Conservation (phyloP, 1,284 basidiomycete genomes). For the Moniliella sp. region DNA sequence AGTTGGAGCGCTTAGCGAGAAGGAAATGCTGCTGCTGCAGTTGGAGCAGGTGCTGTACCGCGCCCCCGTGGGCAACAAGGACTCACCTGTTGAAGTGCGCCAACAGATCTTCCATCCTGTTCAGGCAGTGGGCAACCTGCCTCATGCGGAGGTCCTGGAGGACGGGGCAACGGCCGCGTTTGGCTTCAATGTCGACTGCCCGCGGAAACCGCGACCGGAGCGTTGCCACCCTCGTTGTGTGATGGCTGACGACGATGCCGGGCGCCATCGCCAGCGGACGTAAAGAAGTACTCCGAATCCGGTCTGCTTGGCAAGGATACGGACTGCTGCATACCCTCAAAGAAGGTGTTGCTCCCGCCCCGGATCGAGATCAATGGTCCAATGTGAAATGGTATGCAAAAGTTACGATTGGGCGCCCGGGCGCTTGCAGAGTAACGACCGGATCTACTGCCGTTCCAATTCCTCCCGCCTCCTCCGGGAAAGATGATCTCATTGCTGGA, state of each 20-base stretch:
- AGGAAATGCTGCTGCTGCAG: conserved; percentile 10
- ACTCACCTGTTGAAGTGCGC: conserved; percentile 2
- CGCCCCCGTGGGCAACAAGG: background rate
- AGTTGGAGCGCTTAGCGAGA: background rate
- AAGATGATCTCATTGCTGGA: conserved; percentile 4
- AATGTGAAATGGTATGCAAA: conserved; percentile 26
- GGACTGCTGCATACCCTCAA: conserved; percentile 2
- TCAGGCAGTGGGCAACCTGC: conserved; percentile 2
- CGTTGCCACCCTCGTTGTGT: background rate
- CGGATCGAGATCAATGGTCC: conserved; percentile 9
- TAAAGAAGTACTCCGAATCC: conserved; percentile 6
- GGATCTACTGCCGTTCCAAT: conserved; percentile 22
- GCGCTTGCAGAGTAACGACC: conserved; percentile 16
- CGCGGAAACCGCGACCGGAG: conserved; percentile 2
- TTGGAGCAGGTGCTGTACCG: conserved; percentile 11
- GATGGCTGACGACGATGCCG: background rate
- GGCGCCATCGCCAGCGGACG: conserved; percentile 1
- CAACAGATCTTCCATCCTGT: too few relatives aligned
- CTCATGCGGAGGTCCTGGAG: background rate
- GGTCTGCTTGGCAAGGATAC: conserved; percentile 5
- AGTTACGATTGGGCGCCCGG: conserved; percentile 17
- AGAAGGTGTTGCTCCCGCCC: background rate
- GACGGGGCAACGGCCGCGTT: conserved; percentile 4
- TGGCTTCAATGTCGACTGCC: conserved; percentile 10
- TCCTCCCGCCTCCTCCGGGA: conserved; percentile 15